Percentiles rank a stretch among this genome's conserved stretches.
Evolutionary conservation across 73 alveolate genomes (phyloP).

Genomic region (Urostyla sp.): DNA sequence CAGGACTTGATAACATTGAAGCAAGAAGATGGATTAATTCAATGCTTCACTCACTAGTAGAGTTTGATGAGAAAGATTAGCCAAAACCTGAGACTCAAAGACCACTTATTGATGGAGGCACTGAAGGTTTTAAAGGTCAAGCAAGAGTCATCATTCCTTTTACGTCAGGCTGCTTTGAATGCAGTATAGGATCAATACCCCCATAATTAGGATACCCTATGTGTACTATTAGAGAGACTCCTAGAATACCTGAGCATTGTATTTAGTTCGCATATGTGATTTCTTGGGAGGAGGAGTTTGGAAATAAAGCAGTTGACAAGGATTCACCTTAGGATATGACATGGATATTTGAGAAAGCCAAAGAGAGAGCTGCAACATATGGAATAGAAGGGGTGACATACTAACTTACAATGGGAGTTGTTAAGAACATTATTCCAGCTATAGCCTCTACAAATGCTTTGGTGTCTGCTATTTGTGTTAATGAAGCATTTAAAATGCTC

Average conservation of each 20-base stretch:
- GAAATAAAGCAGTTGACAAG: slow-evolving; percentile 86
- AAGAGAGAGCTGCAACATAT: slow-evolving; percentile 96
- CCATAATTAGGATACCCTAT: slow-evolving; percentile 86
- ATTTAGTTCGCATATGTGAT: slow-evolving; percentile 94
- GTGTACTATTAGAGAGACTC: slow-evolving; percentile 99
- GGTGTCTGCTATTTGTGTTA: slow-evolving; percentile 97
- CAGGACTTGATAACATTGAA: slow-evolving; percentile 99
- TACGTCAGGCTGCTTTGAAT: slow-evolving; percentile 89
- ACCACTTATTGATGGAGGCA: slow-evolving; percentile 99
- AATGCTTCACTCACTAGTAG: slow-evolving; percentile 94
- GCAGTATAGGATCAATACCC: slow-evolving; percentile 82
- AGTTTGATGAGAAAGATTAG: slow-evolving; percentile 88
- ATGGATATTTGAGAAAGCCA: slow-evolving; percentile 98
- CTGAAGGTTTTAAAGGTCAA: slow-evolving; percentile 99
- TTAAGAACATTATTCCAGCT: slow-evolving; percentile 99
- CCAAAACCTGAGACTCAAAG: slow-evolving; percentile 85
- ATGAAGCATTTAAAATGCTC: slow-evolving; percentile 95
- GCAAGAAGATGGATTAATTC: slow-evolving; percentile 99
- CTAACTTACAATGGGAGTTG: slow-evolving; percentile 97
- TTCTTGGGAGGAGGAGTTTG: slow-evolving; percentile 88
- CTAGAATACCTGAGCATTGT: slow-evolving; percentile 99
- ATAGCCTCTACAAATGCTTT: slow-evolving; percentile 99
- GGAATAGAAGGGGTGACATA: slow-evolving; percentile 99
- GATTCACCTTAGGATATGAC: slow-evolving; percentile 98
- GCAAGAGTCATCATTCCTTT: slow-evolving; percentile 94